Evolutionary conservation across 306 rosid species (phyloP).

Genomic region (Sesbania bispinosa): DNA sequence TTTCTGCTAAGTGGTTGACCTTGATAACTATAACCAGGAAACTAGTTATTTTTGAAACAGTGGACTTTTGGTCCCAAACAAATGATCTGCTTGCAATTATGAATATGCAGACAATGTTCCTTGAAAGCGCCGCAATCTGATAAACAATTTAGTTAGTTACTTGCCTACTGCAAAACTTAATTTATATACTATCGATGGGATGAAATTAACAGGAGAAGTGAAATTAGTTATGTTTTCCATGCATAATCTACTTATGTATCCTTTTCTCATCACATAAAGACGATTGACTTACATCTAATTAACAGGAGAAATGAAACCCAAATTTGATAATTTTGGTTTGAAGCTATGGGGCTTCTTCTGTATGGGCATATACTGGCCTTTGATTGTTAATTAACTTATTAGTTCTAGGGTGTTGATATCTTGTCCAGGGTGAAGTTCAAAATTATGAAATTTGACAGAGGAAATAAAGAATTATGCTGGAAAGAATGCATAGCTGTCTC

Average conservation of each 20-base stretch:
- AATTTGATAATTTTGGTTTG: neutral
- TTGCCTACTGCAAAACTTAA: neutral
- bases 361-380: neutral
- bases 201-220: too few species aligned
- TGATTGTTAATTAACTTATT: neutral
- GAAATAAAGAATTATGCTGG: neutral
- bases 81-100: neutral
- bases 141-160: neutral
- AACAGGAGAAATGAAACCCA: neutral
- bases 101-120: constrained; percentile 2
- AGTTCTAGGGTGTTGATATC: neutral
- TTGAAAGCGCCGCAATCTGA: neutral
- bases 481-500: neutral
- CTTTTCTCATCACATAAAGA: neutral
- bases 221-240: neutral
- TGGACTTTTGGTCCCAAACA: neutral
- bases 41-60: neutral
- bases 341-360: neutral
- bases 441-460: constrained; percentile 8
- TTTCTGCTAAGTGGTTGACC: neutral
- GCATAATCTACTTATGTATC: neutral
- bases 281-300: too few species aligned
- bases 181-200: neutral
- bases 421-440: neutral
- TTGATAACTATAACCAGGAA: neutral